Percentiles rank a stretch among this genome's conserved stretches.
phyloP scores from a whole-genome alignment of 2,329 filamentous ascomycete genomes.

The Sphaerostilbella broomeana region DNA sequence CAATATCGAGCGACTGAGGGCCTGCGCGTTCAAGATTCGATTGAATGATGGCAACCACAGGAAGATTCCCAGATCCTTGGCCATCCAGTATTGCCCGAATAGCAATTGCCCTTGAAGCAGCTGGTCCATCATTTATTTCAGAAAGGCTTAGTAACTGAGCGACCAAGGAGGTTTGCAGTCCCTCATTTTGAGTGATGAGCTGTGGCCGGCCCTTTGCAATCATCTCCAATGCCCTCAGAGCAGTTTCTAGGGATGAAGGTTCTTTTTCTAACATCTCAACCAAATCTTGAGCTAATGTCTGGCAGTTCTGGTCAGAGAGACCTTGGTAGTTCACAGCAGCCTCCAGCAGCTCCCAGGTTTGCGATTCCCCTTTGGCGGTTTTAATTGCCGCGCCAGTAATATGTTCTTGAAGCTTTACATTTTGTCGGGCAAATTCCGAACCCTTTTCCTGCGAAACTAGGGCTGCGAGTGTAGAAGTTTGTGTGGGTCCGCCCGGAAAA shows the following conservation, averaged over 20 bases:
- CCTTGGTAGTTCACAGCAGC: conserved; percentile 38
- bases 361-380: conserved; percentile 28
- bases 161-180: conserved; percentile 43
- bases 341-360: conserved; percentile 42
- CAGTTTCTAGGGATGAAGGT: conserved; percentile 22
- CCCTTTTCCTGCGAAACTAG: conserved; percentile 42
- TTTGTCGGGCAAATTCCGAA: conserved; percentile 31
- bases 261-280: conserved; percentile 26
- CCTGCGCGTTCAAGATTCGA: conserved; percentile 46
- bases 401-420: conserved; percentile 39
- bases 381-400: conserved; percentile 36
- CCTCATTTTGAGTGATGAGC: conserved; percentile 38
- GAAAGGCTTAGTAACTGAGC: conserved; percentile 47
- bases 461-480: conserved; percentile 31
- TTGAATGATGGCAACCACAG: conserved; percentile 46
- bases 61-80: conserved; percentile 35
- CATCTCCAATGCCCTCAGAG: conserved; percentile 42
- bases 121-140: conserved; percentile 37
- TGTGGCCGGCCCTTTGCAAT: conserved; percentile 39
- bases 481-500: conserved; percentile 18
- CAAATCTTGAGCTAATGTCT: conserved; percentile 30
- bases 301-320: conserved; percentile 30
- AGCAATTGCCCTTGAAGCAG: conserved; percentile 35
- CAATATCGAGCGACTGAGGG: conserved; percentile 39
- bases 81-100: conserved; percentile 42